Evolutionary conservation across 2,329 filamentous ascomycete genomes (phyloP).

Genomic region (Sordariomycetes sp.): DNA sequence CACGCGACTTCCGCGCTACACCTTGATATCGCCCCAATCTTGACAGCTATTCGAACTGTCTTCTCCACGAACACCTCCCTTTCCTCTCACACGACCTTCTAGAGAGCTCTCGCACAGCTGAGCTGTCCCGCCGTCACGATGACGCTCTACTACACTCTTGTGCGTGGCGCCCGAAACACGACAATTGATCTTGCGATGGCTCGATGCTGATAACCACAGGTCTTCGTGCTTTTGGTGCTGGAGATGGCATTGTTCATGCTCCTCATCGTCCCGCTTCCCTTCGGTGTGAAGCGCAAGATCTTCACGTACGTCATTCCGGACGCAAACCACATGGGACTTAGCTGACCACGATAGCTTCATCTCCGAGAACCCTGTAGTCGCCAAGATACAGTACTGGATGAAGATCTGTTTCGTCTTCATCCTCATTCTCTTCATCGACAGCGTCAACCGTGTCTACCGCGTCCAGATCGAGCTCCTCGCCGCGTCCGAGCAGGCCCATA

Average conservation of each 20-base stretch:
- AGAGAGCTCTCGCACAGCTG: no score
- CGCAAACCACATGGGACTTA: background rate
- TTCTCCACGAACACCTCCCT: no score
- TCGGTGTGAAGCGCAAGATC: constrained; percentile 73
- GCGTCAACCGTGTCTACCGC: constrained; percentile 89
- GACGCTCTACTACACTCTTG: constrained; percentile 50
- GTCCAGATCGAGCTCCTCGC: constrained; percentile 82
- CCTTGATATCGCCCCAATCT: no score
- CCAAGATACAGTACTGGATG: constrained; percentile 93
- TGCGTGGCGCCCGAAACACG: constrained; percentile 16
- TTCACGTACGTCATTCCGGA: constrained; percentile 49
- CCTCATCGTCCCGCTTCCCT: constrained; percentile 80
- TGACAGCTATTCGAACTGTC: no score
- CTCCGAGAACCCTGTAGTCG: constrained; percentile 74
- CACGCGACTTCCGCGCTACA: no score
- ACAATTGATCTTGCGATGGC: no score
- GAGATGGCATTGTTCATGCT: constrained; percentile 79
- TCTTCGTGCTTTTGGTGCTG: constrained; percentile 72
- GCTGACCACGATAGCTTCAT: constrained; percentile 60
- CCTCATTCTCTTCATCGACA: constrained; percentile 94
- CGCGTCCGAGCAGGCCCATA: constrained; percentile 48
- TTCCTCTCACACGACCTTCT: constrained; percentile 5
- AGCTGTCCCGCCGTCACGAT: constrained; percentile 27
- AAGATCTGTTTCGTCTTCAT: constrained; percentile 99
- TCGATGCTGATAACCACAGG: constrained; percentile 37